phyloP scores from a whole-genome alignment of 805 yeast genomes.

The Brettanomyces bruxellensis region DNA sequence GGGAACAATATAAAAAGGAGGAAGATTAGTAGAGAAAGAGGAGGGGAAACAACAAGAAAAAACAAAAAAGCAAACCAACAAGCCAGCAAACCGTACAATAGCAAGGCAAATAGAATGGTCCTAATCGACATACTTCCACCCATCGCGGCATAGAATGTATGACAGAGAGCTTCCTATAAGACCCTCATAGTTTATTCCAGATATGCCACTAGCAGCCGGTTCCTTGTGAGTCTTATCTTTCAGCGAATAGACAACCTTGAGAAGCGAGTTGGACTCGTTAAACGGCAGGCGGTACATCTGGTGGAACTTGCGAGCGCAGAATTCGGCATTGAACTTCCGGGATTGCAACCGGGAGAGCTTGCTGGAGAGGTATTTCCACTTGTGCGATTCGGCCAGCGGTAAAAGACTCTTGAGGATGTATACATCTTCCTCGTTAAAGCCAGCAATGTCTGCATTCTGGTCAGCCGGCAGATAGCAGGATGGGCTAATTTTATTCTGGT shows the following conservation, averaged over 20 bases:
- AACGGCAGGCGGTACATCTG: conserved; percentile 25
- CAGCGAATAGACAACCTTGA: conserved; percentile 5
- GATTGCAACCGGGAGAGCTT: conserved; percentile 22
- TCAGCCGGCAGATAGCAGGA: conserved; percentile 18
- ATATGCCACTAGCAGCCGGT: neutral
- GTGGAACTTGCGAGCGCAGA: conserved; percentile 23
- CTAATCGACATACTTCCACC: conserved; percentile 19
- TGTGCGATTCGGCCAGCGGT: conserved; percentile 24
- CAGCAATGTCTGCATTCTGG: conserved; percentile 13
- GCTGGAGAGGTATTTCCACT: conserved; percentile 25
- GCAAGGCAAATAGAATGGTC: neutral
- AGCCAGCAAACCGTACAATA: too few species aligned
- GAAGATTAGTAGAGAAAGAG: neutral
- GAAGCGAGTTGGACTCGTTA: conserved; percentile 15
- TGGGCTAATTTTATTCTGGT: conserved; percentile 10
- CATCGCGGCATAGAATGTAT: conserved; percentile 22
- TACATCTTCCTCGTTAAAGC: conserved; percentile 24
- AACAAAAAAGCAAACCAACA: neutral
- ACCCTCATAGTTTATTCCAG: conserved; percentile 19
- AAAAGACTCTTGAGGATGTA: conserved; percentile 18
- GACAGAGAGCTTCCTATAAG: conserved; percentile 25
- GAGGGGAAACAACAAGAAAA: neutral
- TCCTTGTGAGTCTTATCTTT: neutral
- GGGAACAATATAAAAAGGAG: neutral
- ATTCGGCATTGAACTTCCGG: conserved; percentile 23